Evolutionary conservation across 2,329 filamentous ascomycete species (phyloP).

Genomic region (Penicillium sp.): DNA sequence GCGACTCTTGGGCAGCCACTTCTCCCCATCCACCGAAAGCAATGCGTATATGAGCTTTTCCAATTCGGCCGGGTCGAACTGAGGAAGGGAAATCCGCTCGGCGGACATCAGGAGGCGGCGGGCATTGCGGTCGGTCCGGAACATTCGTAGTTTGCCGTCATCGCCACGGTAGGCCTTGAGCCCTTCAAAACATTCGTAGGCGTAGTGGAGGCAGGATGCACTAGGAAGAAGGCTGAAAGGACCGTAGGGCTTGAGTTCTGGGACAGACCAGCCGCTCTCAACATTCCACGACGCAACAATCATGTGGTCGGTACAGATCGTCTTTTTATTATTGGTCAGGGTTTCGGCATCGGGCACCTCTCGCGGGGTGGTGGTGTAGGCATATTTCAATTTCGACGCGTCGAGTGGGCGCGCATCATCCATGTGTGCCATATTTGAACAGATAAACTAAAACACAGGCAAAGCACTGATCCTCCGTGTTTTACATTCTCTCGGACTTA

Average conservation of each 20-base stretch:
- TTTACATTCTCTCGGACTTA: no score
- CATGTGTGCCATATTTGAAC: background rate
- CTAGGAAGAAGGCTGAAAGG: slow-evolving; percentile 58
- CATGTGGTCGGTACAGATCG: slow-evolving; percentile 67
- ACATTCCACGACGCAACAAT: slow-evolving; percentile 64
- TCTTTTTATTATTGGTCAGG: background rate
- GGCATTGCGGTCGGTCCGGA: slow-evolving; percentile 67
- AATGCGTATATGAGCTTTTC: slow-evolving; percentile 68
- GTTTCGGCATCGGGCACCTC: background rate
- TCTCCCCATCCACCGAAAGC: slow-evolving; percentile 11
- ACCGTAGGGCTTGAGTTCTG: slow-evolving; percentile 63
- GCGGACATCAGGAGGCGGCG: slow-evolving; percentile 55
- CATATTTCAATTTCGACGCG: background rate
- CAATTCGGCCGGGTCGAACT: slow-evolving; percentile 66
- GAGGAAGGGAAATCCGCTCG: slow-evolving; percentile 67
- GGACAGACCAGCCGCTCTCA: slow-evolving; percentile 64
- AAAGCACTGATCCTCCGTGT: no score
- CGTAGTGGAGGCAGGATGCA: slow-evolving; percentile 75
- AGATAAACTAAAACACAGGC: no score
- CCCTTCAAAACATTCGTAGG: slow-evolving; percentile 82
- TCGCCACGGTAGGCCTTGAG: slow-evolving; percentile 65
- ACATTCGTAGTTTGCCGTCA: slow-evolving; percentile 68
- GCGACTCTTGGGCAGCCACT: background rate
- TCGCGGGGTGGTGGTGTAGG: background rate
- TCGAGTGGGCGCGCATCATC: background rate